These are phyloP conservation scores for Mentha longifolia DNA, from an alignment of 257 asterid species.

Conservation along the genomic window DNA sequence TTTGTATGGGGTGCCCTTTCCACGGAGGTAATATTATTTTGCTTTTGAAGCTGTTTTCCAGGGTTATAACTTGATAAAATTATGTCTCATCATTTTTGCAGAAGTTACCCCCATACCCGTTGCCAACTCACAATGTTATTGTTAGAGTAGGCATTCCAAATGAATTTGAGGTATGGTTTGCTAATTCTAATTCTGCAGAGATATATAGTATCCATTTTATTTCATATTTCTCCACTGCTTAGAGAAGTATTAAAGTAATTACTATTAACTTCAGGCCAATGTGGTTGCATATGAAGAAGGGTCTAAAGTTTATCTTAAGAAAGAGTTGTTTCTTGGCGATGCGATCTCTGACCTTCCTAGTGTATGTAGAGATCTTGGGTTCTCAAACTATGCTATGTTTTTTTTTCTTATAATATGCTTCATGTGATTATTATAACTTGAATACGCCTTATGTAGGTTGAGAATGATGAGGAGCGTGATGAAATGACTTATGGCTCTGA, in stretches of 20 bases:
- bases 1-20: constrained; percentile 87
- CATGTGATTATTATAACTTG: background rate
- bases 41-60: background rate
- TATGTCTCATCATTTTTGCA: constrained; percentile 16
- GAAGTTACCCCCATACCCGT: constrained; percentile 77
- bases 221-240: background rate
- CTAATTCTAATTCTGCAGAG: background rate
- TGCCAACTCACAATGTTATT: constrained; percentile 76
- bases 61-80: background rate
- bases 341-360: constrained; percentile 82
- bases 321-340: constrained; percentile 64
- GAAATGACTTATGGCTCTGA: constrained; percentile 53
- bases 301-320: constrained; percentile 33
- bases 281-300: constrained; percentile 59
- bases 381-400: background rate
- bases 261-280: constrained; percentile 45
- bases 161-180: constrained; percentile 66
- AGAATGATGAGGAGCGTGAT: constrained; percentile 60
- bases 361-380: constrained; percentile 40
- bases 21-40: constrained; percentile 51
- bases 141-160: constrained; percentile 57
- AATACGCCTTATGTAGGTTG: constrained; percentile 47
- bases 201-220: background rate
- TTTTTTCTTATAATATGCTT: background rate
- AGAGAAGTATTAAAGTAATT: background rate